phyloP scores from a whole-genome alignment of 2,329 filamentous ascomycete genomes.

The Chaetomiaceae sp. region DNA sequence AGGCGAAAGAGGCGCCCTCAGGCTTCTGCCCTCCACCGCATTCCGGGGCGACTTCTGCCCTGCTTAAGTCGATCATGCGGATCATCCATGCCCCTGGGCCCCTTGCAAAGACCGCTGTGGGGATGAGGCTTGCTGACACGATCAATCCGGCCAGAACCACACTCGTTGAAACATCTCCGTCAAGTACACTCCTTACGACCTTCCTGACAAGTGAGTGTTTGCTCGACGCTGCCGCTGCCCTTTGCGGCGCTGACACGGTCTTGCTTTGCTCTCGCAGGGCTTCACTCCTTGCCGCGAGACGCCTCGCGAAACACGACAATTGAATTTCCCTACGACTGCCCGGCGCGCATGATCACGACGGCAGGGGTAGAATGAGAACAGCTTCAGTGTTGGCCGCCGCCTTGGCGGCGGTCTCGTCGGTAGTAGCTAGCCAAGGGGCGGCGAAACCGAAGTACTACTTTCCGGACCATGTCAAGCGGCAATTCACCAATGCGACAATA shows the following conservation, averaged over 20 bases:
- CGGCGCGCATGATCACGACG: conserved; percentile 16
- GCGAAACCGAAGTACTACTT: conserved; percentile 51
- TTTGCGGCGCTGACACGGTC: conserved; percentile 21
- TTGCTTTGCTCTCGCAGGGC: conserved; percentile 14
- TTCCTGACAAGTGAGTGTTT: conserved; percentile 43
- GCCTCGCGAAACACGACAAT: conserved; percentile 1
- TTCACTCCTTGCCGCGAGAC: conserved; percentile 6
- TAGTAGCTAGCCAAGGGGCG: conserved; percentile 36
- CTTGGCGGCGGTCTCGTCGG: conserved; percentile 41
- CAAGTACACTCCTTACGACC: conserved; percentile 54
- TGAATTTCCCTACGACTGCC: conserved; percentile 2
- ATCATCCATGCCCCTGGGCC: conserved; percentile 26
- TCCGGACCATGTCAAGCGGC: conserved; percentile 49
- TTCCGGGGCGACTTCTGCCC: background rate
- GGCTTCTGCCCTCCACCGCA: background rate
- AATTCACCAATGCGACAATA: conserved; percentile 40
- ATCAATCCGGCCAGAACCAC: conserved; percentile 32
- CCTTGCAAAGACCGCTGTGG: background rate
- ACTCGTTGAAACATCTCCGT: conserved; percentile 47
- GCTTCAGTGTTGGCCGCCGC: conserved; percentile 44
- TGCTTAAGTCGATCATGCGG: conserved; percentile 26
- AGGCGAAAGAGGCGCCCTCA: too few relatives aligned
- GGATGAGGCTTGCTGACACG: conserved; percentile 6
- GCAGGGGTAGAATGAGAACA: conserved; percentile 41
- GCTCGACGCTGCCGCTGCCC: conserved; percentile 9